phyloP scores from a whole-genome alignment of 352 stramenopile genomes.

The Phytophthora chlamydospora region DNA sequence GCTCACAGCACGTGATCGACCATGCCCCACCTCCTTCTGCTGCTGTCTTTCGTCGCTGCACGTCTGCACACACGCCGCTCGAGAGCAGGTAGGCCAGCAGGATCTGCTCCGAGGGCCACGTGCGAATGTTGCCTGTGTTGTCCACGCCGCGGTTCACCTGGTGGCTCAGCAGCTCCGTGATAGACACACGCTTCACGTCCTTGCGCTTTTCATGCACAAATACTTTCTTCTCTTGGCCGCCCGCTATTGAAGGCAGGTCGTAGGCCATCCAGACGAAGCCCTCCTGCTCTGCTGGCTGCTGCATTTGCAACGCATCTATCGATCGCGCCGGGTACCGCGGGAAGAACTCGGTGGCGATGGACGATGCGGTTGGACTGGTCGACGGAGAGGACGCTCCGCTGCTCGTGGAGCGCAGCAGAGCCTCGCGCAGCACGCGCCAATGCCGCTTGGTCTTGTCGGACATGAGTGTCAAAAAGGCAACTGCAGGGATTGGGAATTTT shows the following conservation, averaged over 20 bases:
- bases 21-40: not conserved
- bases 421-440: slow-evolving; percentile 74
- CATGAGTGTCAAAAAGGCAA: slow-evolving; percentile 18
- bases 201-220: slow-evolving; percentile 80
- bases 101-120: slow-evolving; percentile 83
- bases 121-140: slow-evolving; percentile 90
- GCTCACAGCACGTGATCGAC: slow-evolving; percentile 64
- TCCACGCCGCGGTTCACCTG: slow-evolving; percentile 80
- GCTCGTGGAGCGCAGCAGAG: slow-evolving; percentile 44
- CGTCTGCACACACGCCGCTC: slow-evolving; percentile 34
- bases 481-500: no score
- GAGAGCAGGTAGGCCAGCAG: slow-evolving; percentile 70
- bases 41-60: slow-evolving; percentile 19
- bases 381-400: not conserved
- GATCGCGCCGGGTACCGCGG: slow-evolving; percentile 35
- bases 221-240: slow-evolving; percentile 14
- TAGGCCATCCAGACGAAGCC: slow-evolving; percentile 67
- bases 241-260: slow-evolving; percentile 16
- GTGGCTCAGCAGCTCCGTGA: slow-evolving; percentile 78
- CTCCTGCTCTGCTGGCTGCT: slow-evolving; percentile 19
- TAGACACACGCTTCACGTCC: slow-evolving; percentile 48
- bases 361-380: slow-evolving; percentile 49
- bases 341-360: slow-evolving; percentile 72
- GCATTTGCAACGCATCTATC: slow-evolving; percentile 17
- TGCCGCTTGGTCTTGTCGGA: slow-evolving; percentile 58